These are phyloP conservation scores for Fusarium armeniacum DNA, from an alignment of 2,329 filamentous ascomycete genomes.

Conservation along the genomic window DNA sequence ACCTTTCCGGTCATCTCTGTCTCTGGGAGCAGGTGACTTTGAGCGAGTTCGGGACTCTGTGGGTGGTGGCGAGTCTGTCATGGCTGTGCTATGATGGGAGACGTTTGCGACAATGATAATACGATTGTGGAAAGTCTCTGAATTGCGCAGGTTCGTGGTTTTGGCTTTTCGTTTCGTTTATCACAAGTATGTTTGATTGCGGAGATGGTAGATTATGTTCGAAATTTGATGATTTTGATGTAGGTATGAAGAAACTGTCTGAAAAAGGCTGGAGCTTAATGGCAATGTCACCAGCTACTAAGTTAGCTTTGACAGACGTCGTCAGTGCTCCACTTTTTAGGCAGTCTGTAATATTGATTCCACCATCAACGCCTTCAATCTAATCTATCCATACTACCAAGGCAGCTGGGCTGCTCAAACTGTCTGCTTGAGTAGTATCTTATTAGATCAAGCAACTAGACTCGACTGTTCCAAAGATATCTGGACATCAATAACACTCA, in stretches of 20 bases:
- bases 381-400: too few relatives aligned
- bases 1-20: conserved; percentile 20
- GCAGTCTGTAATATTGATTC: background rate
- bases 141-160: background rate
- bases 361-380: background rate
- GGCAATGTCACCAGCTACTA: conserved; percentile 25
- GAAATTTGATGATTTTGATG: background rate
- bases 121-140: background rate
- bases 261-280: conserved; percentile 16
- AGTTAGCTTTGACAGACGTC: conserved; percentile 1
- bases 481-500: background rate
- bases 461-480: background rate
- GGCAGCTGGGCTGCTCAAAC: background rate
- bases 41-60: conserved; percentile 36
- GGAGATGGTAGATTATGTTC: background rate
- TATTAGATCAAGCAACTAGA: background rate
- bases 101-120: conserved; percentile 4
- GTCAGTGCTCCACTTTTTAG: conserved; percentile 19
- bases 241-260: too few relatives aligned
- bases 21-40: conserved; percentile 32
- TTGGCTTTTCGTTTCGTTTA: background rate
- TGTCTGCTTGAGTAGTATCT: background rate
- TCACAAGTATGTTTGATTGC: background rate
- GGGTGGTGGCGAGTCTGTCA: conserved; percentile 41
- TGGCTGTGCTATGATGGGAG: conserved; percentile 6